These are phyloP conservation scores for Diaporthe citri DNA, from an alignment of 2,329 filamentous ascomycete genomes.

Conservation along the genomic window DNA sequence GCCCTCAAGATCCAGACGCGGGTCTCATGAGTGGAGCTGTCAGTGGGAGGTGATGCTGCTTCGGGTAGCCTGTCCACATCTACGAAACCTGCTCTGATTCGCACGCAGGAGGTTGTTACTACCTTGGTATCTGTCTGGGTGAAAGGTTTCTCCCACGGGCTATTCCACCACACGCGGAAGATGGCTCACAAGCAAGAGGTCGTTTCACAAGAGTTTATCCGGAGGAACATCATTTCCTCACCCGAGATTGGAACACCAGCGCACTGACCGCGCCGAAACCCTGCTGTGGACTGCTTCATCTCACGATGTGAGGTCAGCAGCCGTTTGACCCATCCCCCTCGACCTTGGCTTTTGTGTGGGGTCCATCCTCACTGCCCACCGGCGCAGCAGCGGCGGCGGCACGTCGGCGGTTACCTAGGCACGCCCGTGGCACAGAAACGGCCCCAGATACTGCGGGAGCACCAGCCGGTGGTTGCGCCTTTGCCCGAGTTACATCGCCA, in stretches of 20 bases:
- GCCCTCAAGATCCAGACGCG: not conserved
- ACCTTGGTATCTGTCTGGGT: not conserved
- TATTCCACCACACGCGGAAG: not conserved
- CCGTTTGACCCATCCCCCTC: not conserved
- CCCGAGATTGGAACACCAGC: constrained; percentile 9
- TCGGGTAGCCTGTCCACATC: not conserved
- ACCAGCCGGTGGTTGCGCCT: not conserved
- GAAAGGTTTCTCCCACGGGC: constrained; percentile 5
- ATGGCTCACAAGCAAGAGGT: not conserved
- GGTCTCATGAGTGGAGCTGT: not conserved
- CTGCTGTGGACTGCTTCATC: constrained; percentile 24
- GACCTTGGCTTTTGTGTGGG: not conserved
- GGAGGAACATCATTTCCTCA: constrained; percentile 10
- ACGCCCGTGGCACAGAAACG: not conserved
- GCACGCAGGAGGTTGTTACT: not conserved
- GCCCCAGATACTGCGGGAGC: not conserved
- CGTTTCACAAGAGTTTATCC: constrained; percentile 14
- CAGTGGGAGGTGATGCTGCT: not conserved
- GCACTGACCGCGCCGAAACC: constrained; percentile 15
- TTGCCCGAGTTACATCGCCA: constrained; percentile 24
- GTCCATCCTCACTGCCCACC: not conserved
- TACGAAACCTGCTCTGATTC: not conserved
- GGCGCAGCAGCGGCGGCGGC: constrained; percentile 10
- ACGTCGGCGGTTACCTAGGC: constrained; percentile 30
- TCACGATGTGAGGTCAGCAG: constrained; percentile 7